phyloP scores from a whole-genome alignment of 2,329 filamentous ascomycete species.

The Fusarium pseudoanthophilum region DNA sequence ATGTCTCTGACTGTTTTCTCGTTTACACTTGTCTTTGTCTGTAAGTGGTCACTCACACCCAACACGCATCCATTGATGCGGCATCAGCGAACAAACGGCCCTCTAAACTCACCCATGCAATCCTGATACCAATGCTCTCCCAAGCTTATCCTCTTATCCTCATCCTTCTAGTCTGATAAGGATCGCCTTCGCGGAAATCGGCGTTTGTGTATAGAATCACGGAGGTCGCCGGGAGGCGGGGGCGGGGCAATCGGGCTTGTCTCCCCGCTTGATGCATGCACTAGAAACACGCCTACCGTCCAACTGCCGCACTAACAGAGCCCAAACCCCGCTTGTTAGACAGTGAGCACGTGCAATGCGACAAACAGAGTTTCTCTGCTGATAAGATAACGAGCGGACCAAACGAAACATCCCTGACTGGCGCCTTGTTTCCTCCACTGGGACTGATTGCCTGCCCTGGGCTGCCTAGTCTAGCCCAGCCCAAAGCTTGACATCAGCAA shows the following conservation, averaged over 20 bases:
- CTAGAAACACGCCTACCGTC: conserved; percentile 23
- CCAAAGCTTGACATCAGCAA: conserved; percentile 42
- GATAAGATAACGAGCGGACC: conserved; percentile 42
- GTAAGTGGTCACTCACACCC: background rate
- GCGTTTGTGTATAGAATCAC: conserved; percentile 23
- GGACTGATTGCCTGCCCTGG: background rate
- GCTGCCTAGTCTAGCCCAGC: conserved; percentile 16
- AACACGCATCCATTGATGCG: background rate
- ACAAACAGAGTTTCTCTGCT: conserved; percentile 1
- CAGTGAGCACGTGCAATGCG: conserved; percentile 39
- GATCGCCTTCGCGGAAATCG: conserved; percentile 23
- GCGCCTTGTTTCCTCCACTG: conserved; percentile 19
- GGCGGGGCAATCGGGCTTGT: conserved; percentile 28
- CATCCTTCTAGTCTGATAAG: conserved; percentile 15
- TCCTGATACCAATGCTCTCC: background rate
- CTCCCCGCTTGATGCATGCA: conserved; percentile 41
- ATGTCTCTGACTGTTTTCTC: background rate
- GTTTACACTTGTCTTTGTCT: background rate
- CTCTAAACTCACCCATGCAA: background rate
- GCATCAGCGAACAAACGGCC: background rate
- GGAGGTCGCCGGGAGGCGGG: conserved; percentile 45
- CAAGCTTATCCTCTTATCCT: background rate
- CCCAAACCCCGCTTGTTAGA: background rate
- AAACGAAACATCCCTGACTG: conserved; percentile 24
- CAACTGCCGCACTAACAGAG: conserved; percentile 12